These are phyloP conservation scores for Ascochyta lentis DNA, from an alignment of 2,329 filamentous ascomycete species.

Conservation along the genomic window DNA sequence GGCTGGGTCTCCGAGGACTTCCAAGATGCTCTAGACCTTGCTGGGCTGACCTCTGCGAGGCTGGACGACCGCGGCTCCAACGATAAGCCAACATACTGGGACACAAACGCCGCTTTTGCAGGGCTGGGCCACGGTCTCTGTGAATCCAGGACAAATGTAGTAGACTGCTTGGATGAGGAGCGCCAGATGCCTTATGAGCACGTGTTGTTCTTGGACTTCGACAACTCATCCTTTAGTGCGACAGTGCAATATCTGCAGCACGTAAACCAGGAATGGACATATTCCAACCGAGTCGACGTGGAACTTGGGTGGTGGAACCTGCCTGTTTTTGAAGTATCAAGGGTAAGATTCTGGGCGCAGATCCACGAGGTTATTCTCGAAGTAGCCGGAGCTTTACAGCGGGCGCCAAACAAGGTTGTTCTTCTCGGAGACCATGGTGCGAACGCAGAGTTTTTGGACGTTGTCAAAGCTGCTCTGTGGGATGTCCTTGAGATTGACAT, in stretches of 20 bases:
- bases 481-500: slow-evolving; percentile 29
- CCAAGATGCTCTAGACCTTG: slow-evolving; percentile 23
- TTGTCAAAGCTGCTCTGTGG: slow-evolving; percentile 31
- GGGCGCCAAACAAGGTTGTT: slow-evolving; percentile 30
- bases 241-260: slow-evolving; percentile 23
- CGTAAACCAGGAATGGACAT: slow-evolving; percentile 12
- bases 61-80: not conserved
- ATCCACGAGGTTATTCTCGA: slow-evolving; percentile 30
- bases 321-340: slow-evolving; percentile 29
- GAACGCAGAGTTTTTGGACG: slow-evolving; percentile 30
- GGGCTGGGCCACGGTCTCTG: slow-evolving; percentile 27
- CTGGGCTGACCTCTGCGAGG: slow-evolving; percentile 20
- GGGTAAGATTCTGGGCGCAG: slow-evolving; percentile 32
- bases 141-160: slow-evolving; percentile 9
- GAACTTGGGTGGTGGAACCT: slow-evolving; percentile 37
- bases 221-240: slow-evolving; percentile 34
- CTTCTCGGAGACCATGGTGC: slow-evolving; percentile 31
- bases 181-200: slow-evolving; percentile 16
- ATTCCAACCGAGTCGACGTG: slow-evolving; percentile 15
- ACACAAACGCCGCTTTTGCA: slow-evolving; percentile 31
- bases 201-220: slow-evolving; percentile 36
- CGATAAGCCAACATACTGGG: slow-evolving; percentile 16
- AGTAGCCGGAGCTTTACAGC: slow-evolving; percentile 14
- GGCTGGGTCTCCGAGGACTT: slow-evolving; percentile 22
- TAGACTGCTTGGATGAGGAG: slow-evolving; percentile 15